Evolutionary conservation across 768 basidiomycete genomes (phyloP), one percentile per base, ranked within the genome.

Genomic region (Boletus tylopilopsis): DNA sequence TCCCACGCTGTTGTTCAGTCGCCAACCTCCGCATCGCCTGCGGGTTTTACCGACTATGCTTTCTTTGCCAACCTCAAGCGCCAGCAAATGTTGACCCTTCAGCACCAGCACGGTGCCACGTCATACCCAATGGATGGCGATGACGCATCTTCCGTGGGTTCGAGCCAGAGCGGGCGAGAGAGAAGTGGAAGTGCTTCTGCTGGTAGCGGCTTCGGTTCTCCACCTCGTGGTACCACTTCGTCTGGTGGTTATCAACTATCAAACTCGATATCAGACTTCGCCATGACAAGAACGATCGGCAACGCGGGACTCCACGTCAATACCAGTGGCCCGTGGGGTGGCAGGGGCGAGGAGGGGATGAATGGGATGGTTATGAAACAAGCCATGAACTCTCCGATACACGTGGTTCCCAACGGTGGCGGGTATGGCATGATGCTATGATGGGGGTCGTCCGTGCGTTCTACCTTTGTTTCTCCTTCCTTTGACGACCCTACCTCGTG

Each of bases 361-460:
- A 67, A 64, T 41, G 61, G 55, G 48, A 65, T 73, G 66, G 55
- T 60, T 35, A 67, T 67, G 63, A 71, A 69, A 50, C 65, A 65
- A 46, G 59, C 61, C 30, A 63, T 71, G 56, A 58, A 61, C 40
- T 56, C 62, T 19, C 64, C 74, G 10, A 72, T 76, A 53, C 70
- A 68, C 40, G 64, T 73, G 27, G 69, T 71, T 41, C 62, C 72
- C 46, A 72, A 68, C 51, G 59, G 54, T 45, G 66, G 64, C 35
- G 72, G 66, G 49, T 75, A 72, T 63, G 64, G 65, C 27, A 59
- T 71, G 50, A 73, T 76, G 68, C 57, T 76, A 55, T 69, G 51
- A 67, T 30, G 33, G 29, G 22, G 30, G 37, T 33, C 30, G 25
- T 41, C 7, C 43, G 45, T 51, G 15, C 49, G 51, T 56, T 51